Evolutionary conservation across 2,329 filamentous ascomycete genomes (phyloP), one percentile per base, ranked within the genome.

Genomic region (Diplodia scrobiculata): DNA sequence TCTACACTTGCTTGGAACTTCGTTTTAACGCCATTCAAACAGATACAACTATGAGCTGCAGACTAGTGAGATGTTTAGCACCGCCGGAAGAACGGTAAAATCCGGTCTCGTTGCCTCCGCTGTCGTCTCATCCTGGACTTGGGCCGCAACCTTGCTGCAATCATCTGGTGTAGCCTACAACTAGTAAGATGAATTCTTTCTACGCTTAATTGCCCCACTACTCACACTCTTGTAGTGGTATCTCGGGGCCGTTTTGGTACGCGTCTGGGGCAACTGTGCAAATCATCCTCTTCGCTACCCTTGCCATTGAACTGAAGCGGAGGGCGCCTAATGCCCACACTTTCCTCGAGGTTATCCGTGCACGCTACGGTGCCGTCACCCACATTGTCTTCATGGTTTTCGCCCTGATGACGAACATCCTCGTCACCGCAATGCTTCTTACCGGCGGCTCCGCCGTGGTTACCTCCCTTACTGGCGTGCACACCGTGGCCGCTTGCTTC

Each of bases 111-210:
- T 96, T 0, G 91, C 91, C 11, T 91, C 91, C 5, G 92, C 92
- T 17, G 92, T 97, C n/a, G 91, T 96, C 3, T 93, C 90, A 17
- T 92, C 89, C 5, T 97, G 93, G 92, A 96, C 92, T 0, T 96
- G 92, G 92, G 92, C 91, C 0, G 92, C 91, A 25, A 95, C 91
- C 0, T 81, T 94, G 1, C 82, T 95, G 2, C 91, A 95, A 73
- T 90, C 87, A 1, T 89, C 90, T 0, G 86, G 88, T n/a, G 90
- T 96, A 19, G 91, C 91, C 68, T 96, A 96, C 77, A 83, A 86
- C 68, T 94, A 94, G 58, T 62, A n/a, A 62, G 58, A n/a, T 9
- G 32, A 6, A 10, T 11, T 50, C 2, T 5, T 19, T 14, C 5
- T 47, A 6, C 5, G 3, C 38, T 27, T 21, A 27, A n/a, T n/a